Percentiles rank a stretch among this genome's conserved stretches.
Conservation (phyloP, 768 basidiomycete genomes). For the Leccinum barrowsii region DNA sequence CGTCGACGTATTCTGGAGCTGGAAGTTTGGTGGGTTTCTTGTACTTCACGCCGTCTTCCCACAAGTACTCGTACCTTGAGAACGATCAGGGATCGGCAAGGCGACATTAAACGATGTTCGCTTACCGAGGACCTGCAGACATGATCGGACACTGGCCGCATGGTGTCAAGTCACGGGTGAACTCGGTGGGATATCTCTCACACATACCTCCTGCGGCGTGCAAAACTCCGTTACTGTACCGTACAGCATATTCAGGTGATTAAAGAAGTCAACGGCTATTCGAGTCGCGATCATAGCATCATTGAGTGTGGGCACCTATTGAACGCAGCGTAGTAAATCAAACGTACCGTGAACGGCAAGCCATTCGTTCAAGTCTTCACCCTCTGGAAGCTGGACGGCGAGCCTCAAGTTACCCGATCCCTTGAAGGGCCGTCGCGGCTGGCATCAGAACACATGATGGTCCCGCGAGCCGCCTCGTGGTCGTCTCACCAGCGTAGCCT, state of each 20-base stretch:
- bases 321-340: neutral
- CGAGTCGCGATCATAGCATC: neutral
- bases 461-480: neutral
- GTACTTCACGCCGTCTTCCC: constrained; percentile 88
- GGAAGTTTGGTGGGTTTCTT: constrained; percentile 91
- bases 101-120: neutral
- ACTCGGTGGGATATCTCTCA: neutral
- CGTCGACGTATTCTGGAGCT: constrained; percentile 95
- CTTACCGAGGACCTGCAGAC: constrained; percentile 91
- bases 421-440: constrained; percentile 36
- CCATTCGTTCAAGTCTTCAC: constrained; percentile 98
- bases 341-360: constrained; percentile 93
- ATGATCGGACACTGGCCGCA: constrained; percentile 80
- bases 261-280: constrained; percentile 98
- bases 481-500: constrained; percentile 75
- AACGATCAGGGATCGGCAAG: constrained; percentile 4
- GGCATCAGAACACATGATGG: constrained; percentile 11
- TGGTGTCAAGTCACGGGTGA: constrained; percentile 3
- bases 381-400: constrained; percentile 92
- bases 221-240: constrained; percentile 99
- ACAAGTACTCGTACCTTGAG: constrained; percentile 88
- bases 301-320: neutral
- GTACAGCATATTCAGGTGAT: constrained; percentile 98
- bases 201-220: constrained; percentile 80
- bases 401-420: constrained; percentile 93